A percentile compares a stretch with the other conserved stretches of the same genome.
These are phyloP conservation scores for Phalaenopsis hybrid DNA, from an alignment of 116 monocot species.

Conservation along the genomic window DNA sequence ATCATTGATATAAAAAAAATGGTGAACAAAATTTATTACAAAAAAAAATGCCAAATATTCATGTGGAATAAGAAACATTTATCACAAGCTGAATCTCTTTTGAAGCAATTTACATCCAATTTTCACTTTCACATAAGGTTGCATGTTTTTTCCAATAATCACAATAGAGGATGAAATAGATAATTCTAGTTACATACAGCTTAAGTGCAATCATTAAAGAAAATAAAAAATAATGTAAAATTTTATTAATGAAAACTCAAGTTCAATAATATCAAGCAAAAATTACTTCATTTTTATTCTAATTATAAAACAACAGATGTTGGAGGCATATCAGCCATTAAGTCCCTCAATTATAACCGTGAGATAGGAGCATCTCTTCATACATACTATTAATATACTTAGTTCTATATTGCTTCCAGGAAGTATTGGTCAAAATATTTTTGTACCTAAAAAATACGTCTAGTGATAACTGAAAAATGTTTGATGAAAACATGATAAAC, in stretches of 20 bases:
- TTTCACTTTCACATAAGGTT: too few species aligned
- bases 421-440: neutral
- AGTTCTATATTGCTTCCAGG: neutral
- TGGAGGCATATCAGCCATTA: neutral
- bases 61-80: neutral
- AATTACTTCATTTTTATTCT: neutral
- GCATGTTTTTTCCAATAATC: too few species aligned
- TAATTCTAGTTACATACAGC: neutral
- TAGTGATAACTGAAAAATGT: neutral
- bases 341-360: neutral
- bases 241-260: neutral
- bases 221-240: neutral
- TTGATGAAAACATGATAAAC: neutral
- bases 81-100: neutral
- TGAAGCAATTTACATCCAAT: neutral
- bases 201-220: neutral
- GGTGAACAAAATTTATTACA: neutral
- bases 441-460: neutral
- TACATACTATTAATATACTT: neutral
- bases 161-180: too few species aligned
- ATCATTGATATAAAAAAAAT: neutral
- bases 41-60: neutral
- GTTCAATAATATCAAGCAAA: neutral
- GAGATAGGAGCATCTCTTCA: neutral
- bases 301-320: neutral